phyloP scores from a whole-genome alignment of 352 stramenopile species.

The Phytophthora ramorum region DNA sequence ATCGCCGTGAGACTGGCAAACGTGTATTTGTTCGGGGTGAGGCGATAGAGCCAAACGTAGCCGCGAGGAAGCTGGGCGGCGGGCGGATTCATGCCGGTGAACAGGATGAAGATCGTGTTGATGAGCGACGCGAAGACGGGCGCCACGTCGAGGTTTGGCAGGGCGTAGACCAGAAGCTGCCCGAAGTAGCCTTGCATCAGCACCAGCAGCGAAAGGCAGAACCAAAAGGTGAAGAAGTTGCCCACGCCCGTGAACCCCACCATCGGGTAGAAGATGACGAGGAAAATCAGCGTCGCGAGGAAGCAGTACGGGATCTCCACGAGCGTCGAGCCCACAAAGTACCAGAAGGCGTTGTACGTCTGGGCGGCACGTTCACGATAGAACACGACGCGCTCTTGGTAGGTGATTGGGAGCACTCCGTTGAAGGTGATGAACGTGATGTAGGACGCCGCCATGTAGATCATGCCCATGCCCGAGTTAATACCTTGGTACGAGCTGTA shows the following conservation, averaged over 20 bases:
- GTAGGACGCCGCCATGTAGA: slow-evolving; percentile 18
- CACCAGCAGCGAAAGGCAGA: slow-evolving; percentile 16
- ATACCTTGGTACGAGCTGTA: slow-evolving; percentile 20
- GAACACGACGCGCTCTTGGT: slow-evolving; percentile 5
- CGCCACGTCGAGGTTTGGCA: slow-evolving; percentile 15
- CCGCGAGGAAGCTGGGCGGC: slow-evolving; percentile 4
- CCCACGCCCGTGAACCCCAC: slow-evolving; percentile 16
- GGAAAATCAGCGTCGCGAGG: not conserved
- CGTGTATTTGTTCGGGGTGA: slow-evolving; percentile 19
- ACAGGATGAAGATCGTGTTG: slow-evolving; percentile 17
- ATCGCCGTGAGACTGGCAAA: slow-evolving; percentile 31
- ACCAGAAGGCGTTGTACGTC: slow-evolving; percentile 18
- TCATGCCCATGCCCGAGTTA: slow-evolving; percentile 17
- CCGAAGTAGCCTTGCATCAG: slow-evolving; percentile 18
- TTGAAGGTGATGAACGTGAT: slow-evolving; percentile 20
- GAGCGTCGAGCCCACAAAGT: slow-evolving; percentile 7
- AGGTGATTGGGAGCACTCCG: slow-evolving; percentile 7
- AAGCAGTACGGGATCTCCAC: slow-evolving; percentile 22
- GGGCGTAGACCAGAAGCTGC: slow-evolving; percentile 12
- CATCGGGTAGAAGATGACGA: slow-evolving; percentile 14
- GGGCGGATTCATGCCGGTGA: slow-evolving; percentile 20
- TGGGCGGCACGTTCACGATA: slow-evolving; percentile 16
- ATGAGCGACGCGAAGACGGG: slow-evolving; percentile 1
- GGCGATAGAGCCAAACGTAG: slow-evolving; percentile 18
- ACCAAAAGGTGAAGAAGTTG: slow-evolving; percentile 25